These are phyloP conservation scores for Setomelanomma holmii DNA, from an alignment of 2,329 filamentous ascomycete species.

Conservation along the genomic window DNA sequence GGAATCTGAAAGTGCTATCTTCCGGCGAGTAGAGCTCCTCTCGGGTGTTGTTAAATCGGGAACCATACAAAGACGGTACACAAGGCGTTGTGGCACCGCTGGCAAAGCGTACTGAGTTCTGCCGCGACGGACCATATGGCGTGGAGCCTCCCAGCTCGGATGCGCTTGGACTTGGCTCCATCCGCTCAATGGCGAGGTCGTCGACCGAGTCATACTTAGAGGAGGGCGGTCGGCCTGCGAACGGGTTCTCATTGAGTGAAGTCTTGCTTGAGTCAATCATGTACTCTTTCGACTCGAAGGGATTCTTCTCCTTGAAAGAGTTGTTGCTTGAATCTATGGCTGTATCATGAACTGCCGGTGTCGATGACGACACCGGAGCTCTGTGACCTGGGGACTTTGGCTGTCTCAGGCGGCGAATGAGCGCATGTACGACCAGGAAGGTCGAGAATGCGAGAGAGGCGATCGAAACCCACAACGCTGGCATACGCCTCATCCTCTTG, in stretches of 20 bases:
- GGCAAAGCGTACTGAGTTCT: slow-evolving; percentile 30
- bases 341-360: no score
- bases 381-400: slow-evolving; percentile 12
- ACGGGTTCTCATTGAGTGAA: not conserved
- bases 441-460: slow-evolving; percentile 39
- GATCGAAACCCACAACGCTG: slow-evolving; percentile 42
- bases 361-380: not conserved
- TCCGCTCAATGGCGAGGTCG: slow-evolving; percentile 32
- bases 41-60: not conserved
- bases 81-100: slow-evolving; percentile 31
- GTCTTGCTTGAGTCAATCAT: slow-evolving; percentile 1
- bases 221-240: slow-evolving; percentile 9
- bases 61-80: slow-evolving; percentile 21
- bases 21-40: not conserved
- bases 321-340: not conserved
- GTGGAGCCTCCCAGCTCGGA: slow-evolving; percentile 31
- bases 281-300: slow-evolving; percentile 9
- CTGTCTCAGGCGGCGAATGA: slow-evolving; percentile 32
- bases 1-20: not conserved
- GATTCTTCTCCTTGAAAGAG: slow-evolving; percentile 1
- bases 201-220: slow-evolving; percentile 23
- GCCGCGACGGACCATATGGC: slow-evolving; percentile 22
- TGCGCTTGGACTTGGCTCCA: slow-evolving; percentile 19
- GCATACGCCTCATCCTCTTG: slow-evolving; percentile 34
- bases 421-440: slow-evolving; percentile 38